Base-by-base conservation (phyloP, 352 stramenopile genomes). In the Globisporangium nunn region DNA sequence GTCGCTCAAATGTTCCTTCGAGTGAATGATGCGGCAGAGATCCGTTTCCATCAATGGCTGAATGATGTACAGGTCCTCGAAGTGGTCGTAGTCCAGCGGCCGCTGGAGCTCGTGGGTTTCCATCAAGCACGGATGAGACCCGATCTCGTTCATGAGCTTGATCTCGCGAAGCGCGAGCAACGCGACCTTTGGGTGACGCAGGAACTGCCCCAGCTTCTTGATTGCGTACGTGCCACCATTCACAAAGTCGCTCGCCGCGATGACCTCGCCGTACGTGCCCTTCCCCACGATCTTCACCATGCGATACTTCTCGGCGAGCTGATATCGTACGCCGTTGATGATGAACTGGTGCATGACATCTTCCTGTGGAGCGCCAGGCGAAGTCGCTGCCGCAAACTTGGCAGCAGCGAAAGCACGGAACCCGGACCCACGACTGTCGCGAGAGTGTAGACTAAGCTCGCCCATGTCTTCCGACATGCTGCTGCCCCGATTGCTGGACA, bases 41-140 rank as follows among this genome's bases (percentile, higher is more conserved):
- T 99, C 96, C 37, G 94, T 99, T 67, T 98, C 96, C 96, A 99
- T 99, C 46, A 99, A 85, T 44, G 97, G 88, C 63, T 95, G 83
- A 47, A 98, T 97, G 62, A 99, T 98, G 71, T 99, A 99, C 28
- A 99, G 71, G 71, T 99, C 96, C 63, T 98, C 82, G 65, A 98
- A 99, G 53, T 88, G 78, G 35, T 91, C 85, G 58, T 90, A 93
- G 51, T 88, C 75, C 14, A 92, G 62, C 39, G 85, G 85, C 23
- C 73, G 70, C 59, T 95, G 82, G n/a, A 95, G 66, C 50, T 95
- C 85, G 61, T 92, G 81, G 51, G 90, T 82, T 23, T 74, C 78
- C 81, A 95, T 93, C 28, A 95, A 63, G 52, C 78, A 85, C 31
- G 81, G 74, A 47, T 95, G 85, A 18, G 65, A 56, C 2, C 85